A percentile compares a stretch with the other conserved stretches of the same genome.
Evolutionary conservation across 208 protist species (phyloP).

Genomic region (Naegleria lovaniensis): DNA sequence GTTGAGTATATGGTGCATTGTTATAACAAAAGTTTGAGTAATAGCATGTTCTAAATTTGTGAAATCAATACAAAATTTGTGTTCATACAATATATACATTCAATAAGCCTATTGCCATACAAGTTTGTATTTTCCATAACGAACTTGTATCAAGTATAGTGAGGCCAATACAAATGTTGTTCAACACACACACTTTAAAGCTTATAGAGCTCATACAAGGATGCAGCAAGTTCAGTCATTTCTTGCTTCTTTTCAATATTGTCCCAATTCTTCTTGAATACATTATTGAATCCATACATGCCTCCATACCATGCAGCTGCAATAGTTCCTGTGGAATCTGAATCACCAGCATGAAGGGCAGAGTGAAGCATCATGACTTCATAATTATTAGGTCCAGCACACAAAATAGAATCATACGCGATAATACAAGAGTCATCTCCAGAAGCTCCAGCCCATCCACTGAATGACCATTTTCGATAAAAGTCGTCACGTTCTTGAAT

Average conservation of each 20-base stretch:
- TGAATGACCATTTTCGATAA: not conserved
- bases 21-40: no score
- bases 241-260: slow-evolving; percentile 19
- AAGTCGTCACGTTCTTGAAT: slow-evolving; percentile 25
- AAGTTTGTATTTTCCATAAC: no score
- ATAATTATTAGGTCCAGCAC: not conserved
- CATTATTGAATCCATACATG: slow-evolving; percentile 18
- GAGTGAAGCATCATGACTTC: not conserved
- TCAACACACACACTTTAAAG: no score
- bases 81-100: no score
- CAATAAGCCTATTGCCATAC: no score
- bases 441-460: slow-evolving; percentile 5
- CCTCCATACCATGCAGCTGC: slow-evolving; percentile 27
- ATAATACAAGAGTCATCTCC: slow-evolving; percentile 31
- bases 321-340: slow-evolving; percentile 30
- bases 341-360: slow-evolving; percentile 30
- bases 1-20: not conserved
- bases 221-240: not conserved
- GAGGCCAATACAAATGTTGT: no score
- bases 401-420: slow-evolving; percentile 30
- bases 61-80: no score
- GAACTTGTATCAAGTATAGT: no score
- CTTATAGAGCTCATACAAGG: not conserved
- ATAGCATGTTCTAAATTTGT: no score
- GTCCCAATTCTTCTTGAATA: not conserved